phyloP scores from a whole-genome alignment of 1,284 basidiomycete species.

The Pisolithus thermaeus region DNA sequence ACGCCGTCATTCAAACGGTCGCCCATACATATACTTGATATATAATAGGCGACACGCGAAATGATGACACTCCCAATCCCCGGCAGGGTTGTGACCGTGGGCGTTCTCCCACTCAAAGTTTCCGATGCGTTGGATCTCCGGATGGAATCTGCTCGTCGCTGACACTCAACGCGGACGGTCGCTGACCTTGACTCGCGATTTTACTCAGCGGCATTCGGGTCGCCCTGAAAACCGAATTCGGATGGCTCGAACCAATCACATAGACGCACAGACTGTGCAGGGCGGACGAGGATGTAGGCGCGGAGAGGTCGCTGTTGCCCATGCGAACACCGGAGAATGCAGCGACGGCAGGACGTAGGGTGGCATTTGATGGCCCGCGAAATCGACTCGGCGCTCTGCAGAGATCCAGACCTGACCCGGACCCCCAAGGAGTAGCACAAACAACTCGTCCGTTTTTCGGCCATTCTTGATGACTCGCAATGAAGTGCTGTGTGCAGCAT shows the following conservation, averaged over 20 bases:
- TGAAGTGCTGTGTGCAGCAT: no score
- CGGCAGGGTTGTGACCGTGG: background rate
- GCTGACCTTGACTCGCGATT: background rate
- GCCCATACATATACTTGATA: no score
- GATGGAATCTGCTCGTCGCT: background rate
- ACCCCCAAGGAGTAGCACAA: no score
- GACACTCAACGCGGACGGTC: background rate
- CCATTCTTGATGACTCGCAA: no score
- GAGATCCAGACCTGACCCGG: no score
- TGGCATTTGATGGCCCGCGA: background rate
- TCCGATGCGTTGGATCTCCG: background rate
- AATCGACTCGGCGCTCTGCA: no score
- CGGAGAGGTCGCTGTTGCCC: constrained; percentile 18
- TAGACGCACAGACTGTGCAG: background rate
- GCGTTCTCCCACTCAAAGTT: background rate
- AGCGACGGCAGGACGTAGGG: background rate
- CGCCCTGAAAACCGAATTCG: background rate
- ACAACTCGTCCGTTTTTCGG: no score
- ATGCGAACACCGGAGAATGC: background rate
- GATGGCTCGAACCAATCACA: background rate
- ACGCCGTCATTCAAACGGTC: background rate
- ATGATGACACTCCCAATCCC: no score
- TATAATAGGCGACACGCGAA: no score
- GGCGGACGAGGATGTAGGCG: constrained; percentile 5
- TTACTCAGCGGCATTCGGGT: background rate